Evolutionary conservation across 1,284 basidiomycete species (phyloP).

Genomic region (Trichosporon sp.): DNA sequence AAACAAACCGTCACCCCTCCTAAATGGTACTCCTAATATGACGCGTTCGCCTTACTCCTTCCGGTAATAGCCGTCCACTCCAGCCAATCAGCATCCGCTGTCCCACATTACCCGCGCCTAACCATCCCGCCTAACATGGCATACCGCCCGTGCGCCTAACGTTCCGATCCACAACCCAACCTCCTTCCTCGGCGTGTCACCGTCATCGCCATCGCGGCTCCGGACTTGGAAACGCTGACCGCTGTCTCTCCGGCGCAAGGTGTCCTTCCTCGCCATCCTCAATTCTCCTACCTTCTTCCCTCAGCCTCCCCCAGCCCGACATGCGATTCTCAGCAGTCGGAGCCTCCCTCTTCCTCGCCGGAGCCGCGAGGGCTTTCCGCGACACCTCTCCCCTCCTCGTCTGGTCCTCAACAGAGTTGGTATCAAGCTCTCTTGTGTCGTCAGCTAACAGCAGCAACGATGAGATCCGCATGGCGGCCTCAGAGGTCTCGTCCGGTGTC

Average conservation of each 20-base stretch:
- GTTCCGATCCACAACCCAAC: not conserved
- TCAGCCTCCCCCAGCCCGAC: not conserved
- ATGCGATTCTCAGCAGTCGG: slow-evolving; percentile 42
- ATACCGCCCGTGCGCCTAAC: not conserved
- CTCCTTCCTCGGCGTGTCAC: slow-evolving; percentile 14
- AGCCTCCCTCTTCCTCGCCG: slow-evolving; percentile 35
- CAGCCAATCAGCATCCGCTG: slow-evolving; percentile 1
- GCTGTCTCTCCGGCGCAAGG: not conserved
- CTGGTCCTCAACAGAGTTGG: slow-evolving; percentile 50
- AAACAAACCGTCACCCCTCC: slow-evolving; percentile 9
- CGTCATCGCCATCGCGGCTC: not conserved
- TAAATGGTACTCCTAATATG: slow-evolving; percentile 11
- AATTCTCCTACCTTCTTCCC: not conserved
- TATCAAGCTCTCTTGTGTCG: no score
- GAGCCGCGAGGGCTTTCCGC: slow-evolving; percentile 41
- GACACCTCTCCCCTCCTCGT: slow-evolving; percentile 51
- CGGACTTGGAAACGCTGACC: slow-evolving; percentile 14
- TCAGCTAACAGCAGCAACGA: slow-evolving; percentile 39
- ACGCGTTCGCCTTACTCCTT: slow-evolving; percentile 1
- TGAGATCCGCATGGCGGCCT: slow-evolving; percentile 36
- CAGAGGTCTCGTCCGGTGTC: slow-evolving; percentile 41
- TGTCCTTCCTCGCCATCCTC: slow-evolving; percentile 18
- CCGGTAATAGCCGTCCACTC: not conserved
- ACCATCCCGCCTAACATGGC: not conserved
- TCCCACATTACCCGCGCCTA: slow-evolving; percentile 16